Base-by-base conservation (phyloP, 73 alveolate species). In the Loxodes magnus region DNA sequence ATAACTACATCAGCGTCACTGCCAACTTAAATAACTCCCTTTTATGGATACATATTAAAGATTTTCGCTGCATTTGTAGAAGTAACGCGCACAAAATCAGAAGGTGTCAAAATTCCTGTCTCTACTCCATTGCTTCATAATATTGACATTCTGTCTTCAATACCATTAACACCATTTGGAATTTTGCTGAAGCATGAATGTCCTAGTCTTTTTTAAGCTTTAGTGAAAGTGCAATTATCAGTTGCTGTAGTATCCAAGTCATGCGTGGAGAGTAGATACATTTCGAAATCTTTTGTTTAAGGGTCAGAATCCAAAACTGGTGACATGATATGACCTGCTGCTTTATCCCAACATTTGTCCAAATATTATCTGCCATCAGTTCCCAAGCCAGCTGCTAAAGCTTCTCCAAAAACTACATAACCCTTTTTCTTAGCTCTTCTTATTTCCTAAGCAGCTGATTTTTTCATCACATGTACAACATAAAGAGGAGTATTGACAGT, bases 31-130 rank as follows among this genome's bases (percentile, higher is more conserved):
- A 80, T 75, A 35, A 69, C 64, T 19, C 94, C 94, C 52, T 80
- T 80, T 52, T 74, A 43, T 15, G 94, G 94, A 55, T 76, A 80
- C 61, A 80, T 51, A 15, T 82, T 82, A 68, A 67, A 75, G 51
- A 80, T 80, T 54, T 74, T 60, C 3, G 94, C 94, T 0, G 94
- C 79, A 42, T 74, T 57, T 14, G 94, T 80, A 49, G 90, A 75
- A 15, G 86, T 75, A 31, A 68, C 82, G 49, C 86, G 71, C 14
- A 75, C 94, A 59, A 61, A 80, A 43, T 76, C 82, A 48, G 59
- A 33, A 17, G 82, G 77, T 24, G 83, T 51, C 0, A 80, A 34
- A 39, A 65, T 71, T 25, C 86, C 86, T 64, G 59, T 71, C 31
- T 58, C 71, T 15, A 80, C 94, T 19, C 88, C 89, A 34, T 60